Conservation (phyloP, 129 eudicot genomes). For the Artemisia annua region DNA sequence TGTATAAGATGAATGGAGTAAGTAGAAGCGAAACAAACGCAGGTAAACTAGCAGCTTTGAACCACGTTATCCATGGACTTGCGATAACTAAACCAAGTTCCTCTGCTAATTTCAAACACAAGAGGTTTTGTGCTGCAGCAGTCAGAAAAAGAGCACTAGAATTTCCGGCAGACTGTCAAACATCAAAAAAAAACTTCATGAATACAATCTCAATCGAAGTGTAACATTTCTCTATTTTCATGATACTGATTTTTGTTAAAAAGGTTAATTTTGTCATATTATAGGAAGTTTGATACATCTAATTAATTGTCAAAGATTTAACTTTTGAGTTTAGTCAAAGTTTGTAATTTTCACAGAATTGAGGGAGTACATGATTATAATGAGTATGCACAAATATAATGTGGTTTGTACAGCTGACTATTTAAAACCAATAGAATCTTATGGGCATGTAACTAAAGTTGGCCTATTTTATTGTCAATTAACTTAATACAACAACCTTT, state of each 20-base stretch:
- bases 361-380: background rate
- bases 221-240: background rate
- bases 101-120: conserved; percentile 90
- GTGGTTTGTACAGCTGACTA: background rate
- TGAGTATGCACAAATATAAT: background rate
- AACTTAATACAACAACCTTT: conserved; percentile 16
- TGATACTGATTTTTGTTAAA: background rate
- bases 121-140: conserved; percentile 96
- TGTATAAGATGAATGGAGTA: conserved; percentile 78
- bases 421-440: background rate
- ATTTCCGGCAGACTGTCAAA: conserved; percentile 76
- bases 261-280: background rate
- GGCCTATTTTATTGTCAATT: conserved; percentile 14
- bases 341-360: background rate
- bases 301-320: conserved; percentile 3
- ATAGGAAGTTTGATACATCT: background rate
- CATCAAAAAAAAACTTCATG: conserved; percentile 29
- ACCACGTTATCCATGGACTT: conserved; percentile 88
- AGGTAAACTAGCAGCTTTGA: conserved; percentile 87
- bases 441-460: background rate
- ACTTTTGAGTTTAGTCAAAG: background rate
- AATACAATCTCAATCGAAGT: conserved; percentile 8
- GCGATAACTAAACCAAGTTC: conserved; percentile 81
- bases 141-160: conserved; percentile 99
- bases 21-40: conserved; percentile 69